A percentile compares a stretch with the other conserved stretches of the same genome.
phyloP scores from a whole-genome alignment of 2,329 filamentous ascomycete species.

The Clonostachys solani region DNA sequence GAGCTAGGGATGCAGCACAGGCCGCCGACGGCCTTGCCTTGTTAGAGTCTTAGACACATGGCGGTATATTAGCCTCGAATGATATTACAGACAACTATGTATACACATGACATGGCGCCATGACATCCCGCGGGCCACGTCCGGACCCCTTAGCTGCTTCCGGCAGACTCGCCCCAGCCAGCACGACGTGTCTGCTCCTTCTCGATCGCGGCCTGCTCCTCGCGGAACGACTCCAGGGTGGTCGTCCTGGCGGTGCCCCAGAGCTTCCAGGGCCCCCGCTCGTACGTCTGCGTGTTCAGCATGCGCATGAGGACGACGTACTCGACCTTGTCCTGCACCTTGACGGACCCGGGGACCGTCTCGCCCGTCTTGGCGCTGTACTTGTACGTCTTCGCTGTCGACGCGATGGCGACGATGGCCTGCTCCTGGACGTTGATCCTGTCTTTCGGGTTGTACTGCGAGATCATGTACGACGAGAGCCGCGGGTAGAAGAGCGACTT shows the following conservation, averaged over 20 bases:
- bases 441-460: constrained; percentile 36
- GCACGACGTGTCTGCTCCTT: too few species aligned
- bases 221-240: constrained; percentile 27
- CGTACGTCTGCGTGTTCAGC: constrained; percentile 38
- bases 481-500: constrained; percentile 33
- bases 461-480: constrained; percentile 51
- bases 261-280: constrained; percentile 53
- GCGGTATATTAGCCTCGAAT: too few species aligned
- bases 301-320: constrained; percentile 57
- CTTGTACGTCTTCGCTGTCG: constrained; percentile 48
- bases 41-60: too few species aligned
- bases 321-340: constrained; percentile 54
- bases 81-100: too few species aligned
- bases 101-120: too few species aligned
- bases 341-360: constrained; percentile 39
- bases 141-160: too few species aligned
- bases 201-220: too few species aligned
- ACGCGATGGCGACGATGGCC: constrained; percentile 56
- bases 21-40: too few species aligned
- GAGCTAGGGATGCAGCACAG: too few species aligned
- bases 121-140: too few species aligned
- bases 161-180: too few species aligned
- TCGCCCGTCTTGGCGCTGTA: constrained; percentile 27
- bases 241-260: constrained; percentile 60
- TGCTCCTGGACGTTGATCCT: constrained; percentile 35